Conservation (phyloP, 2,329 filamentous ascomycete species). For the Claviceps sp. region DNA sequence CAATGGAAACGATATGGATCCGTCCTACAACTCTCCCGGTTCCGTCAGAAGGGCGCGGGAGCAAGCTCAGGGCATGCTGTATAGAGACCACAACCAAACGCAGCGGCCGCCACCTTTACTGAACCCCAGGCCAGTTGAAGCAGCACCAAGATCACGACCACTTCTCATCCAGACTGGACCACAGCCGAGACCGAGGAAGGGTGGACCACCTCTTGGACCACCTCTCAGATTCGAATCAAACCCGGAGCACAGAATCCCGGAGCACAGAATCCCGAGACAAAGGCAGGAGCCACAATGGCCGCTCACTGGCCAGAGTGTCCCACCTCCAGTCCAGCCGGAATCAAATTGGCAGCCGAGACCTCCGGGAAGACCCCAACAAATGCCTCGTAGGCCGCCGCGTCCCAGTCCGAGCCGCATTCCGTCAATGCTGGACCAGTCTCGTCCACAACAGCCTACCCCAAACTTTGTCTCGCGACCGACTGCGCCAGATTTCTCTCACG, state of each 20-base stretch:
- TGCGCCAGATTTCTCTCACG: constrained; percentile 22
- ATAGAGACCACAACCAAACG: constrained; percentile 12
- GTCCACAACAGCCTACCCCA: constrained; percentile 41
- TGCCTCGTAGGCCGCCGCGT: constrained; percentile 45
- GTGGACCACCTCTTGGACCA: constrained; percentile 10
- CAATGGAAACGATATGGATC: constrained; percentile 41
- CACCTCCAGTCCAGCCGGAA: constrained; percentile 19
- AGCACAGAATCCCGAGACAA: constrained; percentile 34
- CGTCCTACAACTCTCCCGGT: constrained; percentile 27
- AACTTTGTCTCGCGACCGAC: constrained; percentile 25
- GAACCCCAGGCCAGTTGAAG: constrained; percentile 2
- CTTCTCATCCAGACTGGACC: constrained; percentile 1
- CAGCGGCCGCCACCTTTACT: constrained; percentile 10
- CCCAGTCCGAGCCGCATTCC: constrained; percentile 46
- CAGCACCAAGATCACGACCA: not conserved
- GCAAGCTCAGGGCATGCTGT: constrained; percentile 29
- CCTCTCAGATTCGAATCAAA: constrained; percentile 13
- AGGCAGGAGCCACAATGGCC: constrained; percentile 43
- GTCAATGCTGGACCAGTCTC: constrained; percentile 43
- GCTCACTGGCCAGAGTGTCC: constrained; percentile 26
- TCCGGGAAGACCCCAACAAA: constrained; percentile 31
- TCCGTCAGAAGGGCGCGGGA: constrained; percentile 44
- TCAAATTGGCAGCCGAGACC: constrained; percentile 36
- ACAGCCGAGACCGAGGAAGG: constrained; percentile 10
- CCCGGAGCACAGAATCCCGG: constrained; percentile 26